These are phyloP conservation scores for Boletus sp. DNA, from an alignment of 1,284 basidiomycete genomes.

Conservation along the genomic window DNA sequence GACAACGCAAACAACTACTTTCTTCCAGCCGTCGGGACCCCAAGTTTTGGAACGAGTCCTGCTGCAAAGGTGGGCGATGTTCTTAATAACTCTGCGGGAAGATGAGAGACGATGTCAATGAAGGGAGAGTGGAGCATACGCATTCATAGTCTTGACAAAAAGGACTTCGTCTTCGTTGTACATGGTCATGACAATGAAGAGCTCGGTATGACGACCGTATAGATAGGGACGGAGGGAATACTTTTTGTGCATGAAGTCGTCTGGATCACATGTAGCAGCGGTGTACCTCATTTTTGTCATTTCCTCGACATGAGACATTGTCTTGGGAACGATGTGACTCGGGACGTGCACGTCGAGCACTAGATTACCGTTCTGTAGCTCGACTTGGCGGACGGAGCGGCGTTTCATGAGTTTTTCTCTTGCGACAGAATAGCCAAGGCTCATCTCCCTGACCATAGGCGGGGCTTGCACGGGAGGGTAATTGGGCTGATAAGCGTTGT, in stretches of 20 bases:
- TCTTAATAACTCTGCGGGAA: conserved; percentile 75
- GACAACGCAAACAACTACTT: conserved; percentile 89
- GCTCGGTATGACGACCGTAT: conserved; percentile 81
- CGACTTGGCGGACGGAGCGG: conserved; percentile 75
- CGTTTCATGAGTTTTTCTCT: conserved; percentile 76
- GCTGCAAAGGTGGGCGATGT: conserved; percentile 80
- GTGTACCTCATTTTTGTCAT: conserved; percentile 87
- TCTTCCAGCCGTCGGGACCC: conserved; percentile 94
- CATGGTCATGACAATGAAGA: conserved; percentile 95
- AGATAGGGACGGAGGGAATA: conserved; percentile 86
- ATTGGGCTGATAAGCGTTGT: conserved; percentile 42
- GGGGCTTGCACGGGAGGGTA: conserved; percentile 53
- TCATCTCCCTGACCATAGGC: conserved; percentile 45
- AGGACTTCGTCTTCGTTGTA: conserved; percentile 94
- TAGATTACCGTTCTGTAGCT: conserved; percentile 78
- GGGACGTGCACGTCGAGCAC: conserved; percentile 81
- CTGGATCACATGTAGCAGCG: conserved; percentile 92
- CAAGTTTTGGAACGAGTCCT: conserved; percentile 85
- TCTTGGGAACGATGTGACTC: conserved; percentile 68
- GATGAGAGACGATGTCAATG: conserved; percentile 4
- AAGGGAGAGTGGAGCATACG: conserved; percentile 43
- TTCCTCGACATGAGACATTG: conserved; percentile 63
- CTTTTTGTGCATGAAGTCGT: conserved; percentile 74
- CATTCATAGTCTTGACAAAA: conserved; percentile 83
- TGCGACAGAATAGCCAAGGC: conserved; percentile 62